A percentile compares a stretch with the other conserved stretches of the same genome.
Conservation (phyloP, 768 basidiomycete genomes). For the Candolleomyces aberdarensis region DNA sequence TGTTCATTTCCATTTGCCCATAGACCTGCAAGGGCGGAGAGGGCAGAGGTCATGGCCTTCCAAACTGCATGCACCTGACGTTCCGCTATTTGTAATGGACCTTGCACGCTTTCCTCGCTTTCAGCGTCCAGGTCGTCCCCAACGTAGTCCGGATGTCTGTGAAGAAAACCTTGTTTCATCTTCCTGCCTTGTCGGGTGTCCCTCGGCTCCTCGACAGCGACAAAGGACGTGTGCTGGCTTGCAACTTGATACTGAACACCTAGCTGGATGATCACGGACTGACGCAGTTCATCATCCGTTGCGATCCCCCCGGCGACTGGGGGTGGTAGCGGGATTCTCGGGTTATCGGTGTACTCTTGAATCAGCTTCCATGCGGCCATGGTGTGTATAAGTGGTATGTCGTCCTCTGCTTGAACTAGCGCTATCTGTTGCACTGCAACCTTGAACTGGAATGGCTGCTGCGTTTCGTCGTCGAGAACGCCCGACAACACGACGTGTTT, state of each 20-base stretch:
- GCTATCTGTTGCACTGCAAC: slow-evolving; percentile 31
- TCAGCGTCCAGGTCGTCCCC: not conserved
- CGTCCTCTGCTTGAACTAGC: slow-evolving; percentile 28
- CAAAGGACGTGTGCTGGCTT: slow-evolving; percentile 53
- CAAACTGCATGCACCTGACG: not conserved
- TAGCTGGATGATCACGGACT: slow-evolving; percentile 46
- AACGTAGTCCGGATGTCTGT: slow-evolving; percentile 1
- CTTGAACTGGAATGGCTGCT: slow-evolving; percentile 22
- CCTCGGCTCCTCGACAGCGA: slow-evolving; percentile 39
- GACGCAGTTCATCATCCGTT: slow-evolving; percentile 32
- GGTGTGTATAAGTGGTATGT: slow-evolving; percentile 44
- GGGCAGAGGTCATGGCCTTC: not conserved
- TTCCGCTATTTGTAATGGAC: not conserved
- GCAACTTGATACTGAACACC: slow-evolving; percentile 51
- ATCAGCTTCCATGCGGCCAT: slow-evolving; percentile 54
- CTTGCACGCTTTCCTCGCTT: not conserved
- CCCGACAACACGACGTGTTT: slow-evolving; percentile 31
- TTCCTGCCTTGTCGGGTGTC: not conserved
- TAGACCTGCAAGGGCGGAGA: not conserved
- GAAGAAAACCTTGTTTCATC: not conserved
- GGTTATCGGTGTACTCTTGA: slow-evolving; percentile 42
- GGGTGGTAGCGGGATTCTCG: slow-evolving; percentile 27
- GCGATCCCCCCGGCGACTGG: slow-evolving; percentile 18
- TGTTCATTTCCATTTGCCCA: not conserved
- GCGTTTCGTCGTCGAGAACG: slow-evolving; percentile 30